Base-by-base conservation (phyloP, 148 eudicot genomes). In the Drosera capensis region DNA sequence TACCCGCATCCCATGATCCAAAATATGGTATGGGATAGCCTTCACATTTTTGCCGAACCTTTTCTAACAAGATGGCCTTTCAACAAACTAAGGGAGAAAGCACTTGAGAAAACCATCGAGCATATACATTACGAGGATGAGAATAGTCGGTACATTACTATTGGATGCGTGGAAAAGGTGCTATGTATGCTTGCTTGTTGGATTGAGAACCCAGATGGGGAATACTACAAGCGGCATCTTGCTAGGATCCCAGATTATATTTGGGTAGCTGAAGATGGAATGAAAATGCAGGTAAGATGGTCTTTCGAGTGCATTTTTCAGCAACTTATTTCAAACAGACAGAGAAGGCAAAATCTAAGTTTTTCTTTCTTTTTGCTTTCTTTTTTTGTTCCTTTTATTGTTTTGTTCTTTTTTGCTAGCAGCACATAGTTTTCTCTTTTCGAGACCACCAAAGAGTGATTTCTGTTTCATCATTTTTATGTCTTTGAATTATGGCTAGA, bases 251-350 rank as follows among this genome's bases (percentile, higher is more conserved):
- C 57, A 0, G 66, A 67, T 29, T 67, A 60, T 40, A 16, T 60
- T 23, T 67, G 71, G 71, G 45, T 67, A 23, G 66, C 66, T 1
- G 66, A 67, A 23, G 71, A 67, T 56, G 71, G 71, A 14, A 35
- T 67, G 24, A 60, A 67, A 35, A 49, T 66, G 40, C 57, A 51
- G 64, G 57, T 51, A 44, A 34, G 4, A 34, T 11, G n/a, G n/a
- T 34, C 31, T n/a, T n/a, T n/a, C n/a, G n/a, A n/a, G n/a, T n/a
- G n/a, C n/a, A n/a, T n/a, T n/a, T n/a, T n/a, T n/a, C n/a, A n/a
- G n/a, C n/a, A n/a, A n/a, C n/a, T n/a, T n/a, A n/a, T n/a, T n/a
- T n/a, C n/a, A n/a, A n/a, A n/a, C n/a, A n/a, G n/a, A n/a, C n/a
- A n/a, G n/a, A n/a, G n/a, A n/a, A n/a, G n/a, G n/a, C n/a, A n/a